These are phyloP conservation scores for Beauveria sp. DNA, from an alignment of 2,329 filamentous ascomycete genomes.

Conservation along the genomic window DNA sequence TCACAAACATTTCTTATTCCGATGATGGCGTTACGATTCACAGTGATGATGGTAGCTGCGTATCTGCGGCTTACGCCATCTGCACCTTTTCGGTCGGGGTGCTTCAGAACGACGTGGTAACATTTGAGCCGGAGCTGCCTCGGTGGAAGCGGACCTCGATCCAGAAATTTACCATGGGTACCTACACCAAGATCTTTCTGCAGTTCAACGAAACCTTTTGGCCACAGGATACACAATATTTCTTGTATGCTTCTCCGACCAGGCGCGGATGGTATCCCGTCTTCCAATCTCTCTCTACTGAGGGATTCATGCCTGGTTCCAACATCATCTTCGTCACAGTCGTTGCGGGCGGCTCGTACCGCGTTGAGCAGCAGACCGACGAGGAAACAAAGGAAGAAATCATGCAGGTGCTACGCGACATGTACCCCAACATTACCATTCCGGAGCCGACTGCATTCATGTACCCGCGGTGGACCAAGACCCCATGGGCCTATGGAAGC, in stretches of 20 bases:
- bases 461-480: constrained; percentile 50
- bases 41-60: constrained; percentile 45
- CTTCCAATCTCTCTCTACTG: constrained; percentile 53
- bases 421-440: constrained; percentile 51
- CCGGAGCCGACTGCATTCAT: constrained; percentile 53
- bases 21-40: constrained; percentile 44
- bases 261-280: constrained; percentile 42
- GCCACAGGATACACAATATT: constrained; percentile 36
- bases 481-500: constrained; percentile 44
- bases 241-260: constrained; percentile 36
- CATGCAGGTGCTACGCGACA: constrained; percentile 48
- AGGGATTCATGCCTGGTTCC: constrained; percentile 51
- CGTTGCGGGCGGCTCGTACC: constrained; percentile 46
- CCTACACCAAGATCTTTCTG: constrained; percentile 66
- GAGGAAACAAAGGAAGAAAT: constrained; percentile 49
- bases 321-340: constrained; percentile 61
- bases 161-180: constrained; percentile 59
- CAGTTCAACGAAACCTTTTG: constrained; percentile 63
- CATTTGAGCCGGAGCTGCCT: constrained; percentile 51
- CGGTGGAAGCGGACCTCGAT: constrained; percentile 58
- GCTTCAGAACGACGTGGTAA: constrained; percentile 52
- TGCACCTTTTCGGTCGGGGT: constrained; percentile 63
- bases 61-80: constrained; percentile 54
- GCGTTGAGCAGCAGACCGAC: constrained; percentile 51
- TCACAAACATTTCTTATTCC: constrained; percentile 47